Evolutionary conservation across 352 stramenopile genomes (phyloP).

Genomic region (Phytophthora kernoviae): DNA sequence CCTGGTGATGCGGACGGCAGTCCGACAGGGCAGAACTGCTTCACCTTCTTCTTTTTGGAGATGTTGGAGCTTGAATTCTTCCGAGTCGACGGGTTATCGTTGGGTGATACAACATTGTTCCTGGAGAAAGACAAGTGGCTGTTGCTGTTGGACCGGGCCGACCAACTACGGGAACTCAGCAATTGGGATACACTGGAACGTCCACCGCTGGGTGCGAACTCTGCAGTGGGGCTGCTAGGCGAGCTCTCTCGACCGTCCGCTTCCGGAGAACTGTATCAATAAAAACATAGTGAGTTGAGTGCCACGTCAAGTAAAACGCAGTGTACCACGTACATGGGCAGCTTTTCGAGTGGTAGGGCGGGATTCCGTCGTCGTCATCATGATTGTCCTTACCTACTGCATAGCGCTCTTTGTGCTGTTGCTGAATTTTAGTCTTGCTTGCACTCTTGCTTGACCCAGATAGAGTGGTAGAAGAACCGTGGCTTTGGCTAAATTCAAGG

Average conservation of each 20-base stretch:
- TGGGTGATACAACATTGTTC: constrained; percentile 28
- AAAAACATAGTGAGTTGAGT: constrained; percentile 7
- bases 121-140: constrained; percentile 21
- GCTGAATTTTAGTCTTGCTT: constrained; percentile 26
- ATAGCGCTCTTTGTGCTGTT: constrained; percentile 26
- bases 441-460: constrained; percentile 11
- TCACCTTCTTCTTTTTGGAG: constrained; percentile 33
- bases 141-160: constrained; percentile 16
- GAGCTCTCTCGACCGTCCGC: constrained; percentile 22
- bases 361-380: constrained; percentile 61
- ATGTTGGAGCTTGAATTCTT: constrained; percentile 16
- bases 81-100: constrained; percentile 15
- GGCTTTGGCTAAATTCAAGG: constrained; percentile 48
- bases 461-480: not conserved
- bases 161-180: constrained; percentile 23
- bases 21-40: constrained; percentile 18
- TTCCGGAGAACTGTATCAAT: constrained; percentile 25
- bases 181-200: constrained; percentile 13
- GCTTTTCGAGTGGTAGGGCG: constrained; percentile 58
- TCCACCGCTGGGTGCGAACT: constrained; percentile 12
- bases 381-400: constrained; percentile 39
- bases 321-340: constrained; percentile 39
- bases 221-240: constrained; percentile 12
- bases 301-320: not conserved
- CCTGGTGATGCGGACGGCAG: constrained; percentile 18